phyloP scores from a whole-genome alignment of 768 basidiomycete species.

The Coprinopsis sp. region DNA sequence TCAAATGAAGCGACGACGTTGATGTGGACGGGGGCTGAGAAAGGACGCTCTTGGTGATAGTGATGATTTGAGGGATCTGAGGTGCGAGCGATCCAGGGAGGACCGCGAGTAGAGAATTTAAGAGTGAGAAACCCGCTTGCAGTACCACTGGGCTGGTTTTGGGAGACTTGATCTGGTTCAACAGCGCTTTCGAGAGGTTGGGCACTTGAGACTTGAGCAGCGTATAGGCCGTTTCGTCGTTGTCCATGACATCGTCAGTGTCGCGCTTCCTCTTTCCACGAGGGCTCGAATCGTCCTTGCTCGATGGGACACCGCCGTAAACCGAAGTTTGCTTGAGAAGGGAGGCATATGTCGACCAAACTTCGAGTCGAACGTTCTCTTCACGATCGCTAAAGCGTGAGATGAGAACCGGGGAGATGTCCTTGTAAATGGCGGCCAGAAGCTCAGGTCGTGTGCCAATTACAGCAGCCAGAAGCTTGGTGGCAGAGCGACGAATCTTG shows the following conservation, averaged over 20 bases:
- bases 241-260: constrained; percentile 64
- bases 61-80: constrained; percentile 59
- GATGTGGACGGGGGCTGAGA: constrained; percentile 68
- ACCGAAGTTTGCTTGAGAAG: constrained; percentile 82
- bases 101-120: constrained; percentile 71
- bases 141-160: constrained; percentile 75
- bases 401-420: constrained; percentile 84
- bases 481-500: constrained; percentile 92
- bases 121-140: constrained; percentile 80
- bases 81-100: constrained; percentile 78
- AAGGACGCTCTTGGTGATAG: constrained; percentile 61
- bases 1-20: constrained; percentile 77
- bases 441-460: constrained; percentile 90
- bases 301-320: constrained; percentile 63
- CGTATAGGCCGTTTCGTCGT: constrained; percentile 67
- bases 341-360: constrained; percentile 81
- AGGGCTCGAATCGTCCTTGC: constrained; percentile 43
- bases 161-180: constrained; percentile 79
- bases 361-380: constrained; percentile 87
- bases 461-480: constrained; percentile 81
- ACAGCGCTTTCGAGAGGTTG: constrained; percentile 68
- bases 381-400: constrained; percentile 93
- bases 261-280: constrained; percentile 77
- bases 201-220: constrained; percentile 77
- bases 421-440: constrained; percentile 71